Conservation (phyloP, 1,284 basidiomycete species). For the Cerioporus squamosus region DNA sequence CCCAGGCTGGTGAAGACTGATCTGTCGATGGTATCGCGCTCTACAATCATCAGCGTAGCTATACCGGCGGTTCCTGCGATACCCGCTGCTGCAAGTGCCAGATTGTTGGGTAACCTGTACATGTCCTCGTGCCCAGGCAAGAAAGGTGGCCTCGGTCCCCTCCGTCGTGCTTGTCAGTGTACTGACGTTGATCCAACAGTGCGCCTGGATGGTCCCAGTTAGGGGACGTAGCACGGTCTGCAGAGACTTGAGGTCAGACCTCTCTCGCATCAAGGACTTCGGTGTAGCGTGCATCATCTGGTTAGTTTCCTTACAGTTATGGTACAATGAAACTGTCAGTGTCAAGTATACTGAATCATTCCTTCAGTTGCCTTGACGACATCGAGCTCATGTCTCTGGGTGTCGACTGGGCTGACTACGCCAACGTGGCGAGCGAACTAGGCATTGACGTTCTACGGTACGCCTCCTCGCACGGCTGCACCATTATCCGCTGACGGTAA, state of each 20-base stretch:
- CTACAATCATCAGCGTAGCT: background rate
- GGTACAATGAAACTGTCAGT: background rate
- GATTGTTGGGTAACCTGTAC: slow-evolving; percentile 83
- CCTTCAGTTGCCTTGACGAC: slow-evolving; percentile 80
- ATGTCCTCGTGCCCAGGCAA: slow-evolving; percentile 96
- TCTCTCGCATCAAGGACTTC: slow-evolving; percentile 75
- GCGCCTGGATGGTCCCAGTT: slow-evolving; percentile 79
- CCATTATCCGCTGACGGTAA: background rate
- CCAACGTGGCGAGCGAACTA: slow-evolving; percentile 59
- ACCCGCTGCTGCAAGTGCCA: slow-evolving; percentile 14
- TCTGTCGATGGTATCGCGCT: background rate
- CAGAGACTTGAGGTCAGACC: slow-evolving; percentile 79
- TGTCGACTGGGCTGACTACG: slow-evolving; percentile 82
- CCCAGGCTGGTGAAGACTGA: background rate
- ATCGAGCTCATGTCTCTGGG: slow-evolving; percentile 86
- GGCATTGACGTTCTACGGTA: slow-evolving; percentile 79
- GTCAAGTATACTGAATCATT: slow-evolving; percentile 2
- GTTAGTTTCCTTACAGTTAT: slow-evolving; percentile 42
- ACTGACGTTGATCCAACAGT: slow-evolving; percentile 49
- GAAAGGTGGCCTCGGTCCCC: slow-evolving; percentile 58
- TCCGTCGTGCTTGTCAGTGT: background rate
- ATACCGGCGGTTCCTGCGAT: slow-evolving; percentile 12
- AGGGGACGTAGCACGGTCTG: slow-evolving; percentile 86
- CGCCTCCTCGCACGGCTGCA: background rate
- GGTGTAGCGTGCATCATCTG: slow-evolving; percentile 87